phyloP scores from a whole-genome alignment of 208 protist species.

The Acanthamoeba castellanii region DNA sequence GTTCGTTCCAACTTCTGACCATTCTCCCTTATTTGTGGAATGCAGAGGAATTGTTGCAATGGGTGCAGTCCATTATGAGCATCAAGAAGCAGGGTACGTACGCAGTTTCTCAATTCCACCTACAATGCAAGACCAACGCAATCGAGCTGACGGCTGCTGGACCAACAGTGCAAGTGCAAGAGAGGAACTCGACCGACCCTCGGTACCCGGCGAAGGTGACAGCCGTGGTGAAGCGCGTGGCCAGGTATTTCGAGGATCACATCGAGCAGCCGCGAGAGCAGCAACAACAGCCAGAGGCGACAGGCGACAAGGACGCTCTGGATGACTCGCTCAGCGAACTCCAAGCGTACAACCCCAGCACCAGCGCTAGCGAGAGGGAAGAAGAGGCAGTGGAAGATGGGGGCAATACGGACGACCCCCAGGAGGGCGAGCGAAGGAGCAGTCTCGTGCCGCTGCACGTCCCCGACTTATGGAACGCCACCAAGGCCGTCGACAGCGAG shows the following conservation, averaged over 20 bases:
- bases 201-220: neutral
- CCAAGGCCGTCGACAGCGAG: neutral
- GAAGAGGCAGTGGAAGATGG: neutral
- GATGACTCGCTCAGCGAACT: neutral
- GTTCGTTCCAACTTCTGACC: neutral
- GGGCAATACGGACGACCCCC: too few species aligned
- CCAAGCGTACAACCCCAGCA: neutral
- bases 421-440: neutral
- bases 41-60: conserved; percentile 2
- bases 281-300: neutral
- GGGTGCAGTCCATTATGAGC: neutral
- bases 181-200: neutral
- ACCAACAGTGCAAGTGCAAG: neutral
- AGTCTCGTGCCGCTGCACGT: neutral
- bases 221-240: neutral
- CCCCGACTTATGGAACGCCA: neutral
- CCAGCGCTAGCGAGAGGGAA: neutral
- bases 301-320: neutral
- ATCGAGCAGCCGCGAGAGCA: neutral
- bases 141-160: neutral
- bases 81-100: conserved; percentile 12
- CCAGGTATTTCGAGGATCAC: neutral
- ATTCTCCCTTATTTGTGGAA: neutral
- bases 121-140: neutral
- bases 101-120: neutral